Percentiles rank a stretch among this genome's conserved stretches.
These are phyloP conservation scores for Plantago lanceolata DNA, from an alignment of 305 asterid genomes.

Conservation along the genomic window DNA sequence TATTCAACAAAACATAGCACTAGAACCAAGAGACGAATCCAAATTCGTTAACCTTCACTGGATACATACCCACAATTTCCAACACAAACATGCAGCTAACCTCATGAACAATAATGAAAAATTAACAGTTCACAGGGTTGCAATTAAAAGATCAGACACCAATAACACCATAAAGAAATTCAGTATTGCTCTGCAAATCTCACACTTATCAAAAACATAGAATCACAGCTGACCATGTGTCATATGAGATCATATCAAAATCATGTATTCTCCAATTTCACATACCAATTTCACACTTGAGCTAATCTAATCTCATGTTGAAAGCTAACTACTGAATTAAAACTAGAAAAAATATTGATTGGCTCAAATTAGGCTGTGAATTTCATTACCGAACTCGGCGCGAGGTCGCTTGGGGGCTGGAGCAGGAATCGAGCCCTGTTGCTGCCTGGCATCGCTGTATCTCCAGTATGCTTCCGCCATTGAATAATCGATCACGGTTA, in stretches of 20 bases:
- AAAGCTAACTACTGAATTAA: constrained; percentile 5
- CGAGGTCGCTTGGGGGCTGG: constrained; percentile 64
- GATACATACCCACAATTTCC: neutral
- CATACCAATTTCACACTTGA: no score
- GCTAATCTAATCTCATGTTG: neutral
- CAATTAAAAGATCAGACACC: no score
- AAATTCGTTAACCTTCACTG: neutral
- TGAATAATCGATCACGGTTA: neutral
- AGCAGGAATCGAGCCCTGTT: constrained; percentile 47
- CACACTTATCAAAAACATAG: no score
- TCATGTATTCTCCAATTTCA: neutral
- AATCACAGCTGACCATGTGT: no score
- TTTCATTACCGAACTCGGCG: constrained; percentile 45
- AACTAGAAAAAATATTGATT: constrained; percentile 2
- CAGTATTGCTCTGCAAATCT: no score
- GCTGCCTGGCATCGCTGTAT: constrained; percentile 57
- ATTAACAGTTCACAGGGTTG: no score
- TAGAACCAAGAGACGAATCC: no score
- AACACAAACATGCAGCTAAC: neutral
- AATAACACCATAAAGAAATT: no score
- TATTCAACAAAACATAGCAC: no score
- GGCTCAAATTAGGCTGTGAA: neutral
- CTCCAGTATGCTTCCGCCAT: constrained; percentile 83
- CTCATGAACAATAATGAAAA: neutral
- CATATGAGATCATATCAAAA: no score